These are phyloP conservation scores for Przewalskia tangutica DNA, from an alignment of 257 asterid genomes.

Conservation along the genomic window DNA sequence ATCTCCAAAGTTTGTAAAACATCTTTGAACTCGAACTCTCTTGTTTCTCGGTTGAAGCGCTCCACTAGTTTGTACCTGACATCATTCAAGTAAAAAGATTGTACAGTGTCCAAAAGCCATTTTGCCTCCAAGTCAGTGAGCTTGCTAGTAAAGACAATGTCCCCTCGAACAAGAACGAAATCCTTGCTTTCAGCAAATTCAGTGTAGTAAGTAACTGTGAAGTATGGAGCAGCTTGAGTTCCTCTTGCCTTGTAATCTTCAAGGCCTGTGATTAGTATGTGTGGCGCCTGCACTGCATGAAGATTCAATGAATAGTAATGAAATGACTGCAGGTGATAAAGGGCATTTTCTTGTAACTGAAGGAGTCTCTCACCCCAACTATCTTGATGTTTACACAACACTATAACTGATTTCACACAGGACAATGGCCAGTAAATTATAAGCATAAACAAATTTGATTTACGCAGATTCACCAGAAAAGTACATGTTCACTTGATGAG, in stretches of 20 bases:
- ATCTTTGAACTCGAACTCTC: slow-evolving; percentile 85
- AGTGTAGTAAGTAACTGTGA: slow-evolving; percentile 61
- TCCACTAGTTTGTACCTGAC: slow-evolving; percentile 77
- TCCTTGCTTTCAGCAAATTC: slow-evolving; percentile 86
- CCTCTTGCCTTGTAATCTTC: slow-evolving; percentile 96
- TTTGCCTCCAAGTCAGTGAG: slow-evolving; percentile 73
- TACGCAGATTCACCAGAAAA: neutral
- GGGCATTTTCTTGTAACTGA: too few species aligned
- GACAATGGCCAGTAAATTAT: neutral
- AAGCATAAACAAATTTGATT: neutral
- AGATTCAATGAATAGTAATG: neutral
- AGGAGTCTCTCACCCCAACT: too few species aligned
- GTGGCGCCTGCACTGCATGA: slow-evolving; percentile 78
- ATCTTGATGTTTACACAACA: neutral
- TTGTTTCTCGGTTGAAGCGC: slow-evolving; percentile 70
- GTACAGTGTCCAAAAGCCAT: slow-evolving; percentile 83
- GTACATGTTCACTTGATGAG: neutral
- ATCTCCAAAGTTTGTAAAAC: slow-evolving; percentile 70
- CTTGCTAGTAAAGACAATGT: slow-evolving; percentile 82
- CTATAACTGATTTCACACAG: neutral
- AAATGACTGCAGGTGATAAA: neutral
- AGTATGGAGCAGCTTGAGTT: slow-evolving; percentile 90
- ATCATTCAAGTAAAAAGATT: slow-evolving; percentile 81
- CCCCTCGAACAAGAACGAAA: slow-evolving; percentile 82
- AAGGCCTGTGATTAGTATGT: slow-evolving; percentile 88